Base-by-base conservation (phyloP, 352 stramenopile genomes). In the Phytophthora ohioensis region DNA sequence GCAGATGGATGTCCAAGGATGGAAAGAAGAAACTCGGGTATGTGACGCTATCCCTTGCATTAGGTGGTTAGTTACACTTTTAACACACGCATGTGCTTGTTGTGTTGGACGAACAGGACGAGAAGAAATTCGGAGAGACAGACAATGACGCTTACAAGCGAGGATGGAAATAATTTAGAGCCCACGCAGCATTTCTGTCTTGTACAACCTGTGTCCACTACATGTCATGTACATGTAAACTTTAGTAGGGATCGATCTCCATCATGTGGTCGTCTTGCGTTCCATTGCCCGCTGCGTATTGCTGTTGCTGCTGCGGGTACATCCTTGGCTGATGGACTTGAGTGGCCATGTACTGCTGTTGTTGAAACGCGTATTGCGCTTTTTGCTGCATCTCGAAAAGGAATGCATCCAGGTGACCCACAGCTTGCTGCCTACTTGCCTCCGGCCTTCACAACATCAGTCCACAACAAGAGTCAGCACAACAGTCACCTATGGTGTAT, bases 101-200 rank as follows among this genome's bases (percentile, higher is more conserved):
- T 61, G 63, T n/a, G 41, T 46, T 46, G 15, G 21, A 27, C 21
- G 42, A 76, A 51, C 60, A 81, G 63, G 75, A 90, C 15, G 81
- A 86, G 13, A 84, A 82, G 47, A 88, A 92, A 70, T 82, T 84
- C 65, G 86, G 86, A 10, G 81, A 85, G 34, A 59, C 79, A 3
- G 84, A 93, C 39, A 91, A 83, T 47, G 84, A 93, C 42, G 67
- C 78, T 69, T 93, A 95, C 84, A 95, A 95, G 71, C 80, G 81
- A 71, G 74, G 70, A 52, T 94, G 86, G 88, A 93, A 91, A 81
- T 93, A 91, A 88, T 56, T 78, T 81, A 81, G 58, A 56, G 36
- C 48, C 57, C 39, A 51, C 27, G 21, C 65, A 67, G 17, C 54
- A 62, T 53, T 67, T 59, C 46, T 57, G 45, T 56, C 52, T 53